These are phyloP conservation scores for Claviceps spartinae DNA, from an alignment of 2,329 filamentous ascomycete species.

Conservation along the genomic window DNA sequence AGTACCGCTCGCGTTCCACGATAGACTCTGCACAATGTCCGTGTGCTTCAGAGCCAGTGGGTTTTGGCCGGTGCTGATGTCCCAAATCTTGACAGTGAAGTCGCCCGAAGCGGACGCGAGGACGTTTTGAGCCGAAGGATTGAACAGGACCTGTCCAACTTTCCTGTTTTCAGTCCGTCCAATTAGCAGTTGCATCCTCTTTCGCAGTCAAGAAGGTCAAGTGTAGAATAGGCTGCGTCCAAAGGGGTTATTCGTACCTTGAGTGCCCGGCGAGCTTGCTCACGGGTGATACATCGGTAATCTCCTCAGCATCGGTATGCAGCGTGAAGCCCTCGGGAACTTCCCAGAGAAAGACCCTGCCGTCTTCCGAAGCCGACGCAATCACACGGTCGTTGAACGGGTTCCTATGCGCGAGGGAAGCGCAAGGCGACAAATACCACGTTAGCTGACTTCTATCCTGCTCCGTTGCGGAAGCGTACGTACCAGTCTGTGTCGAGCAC, in stretches of 20 bases:
- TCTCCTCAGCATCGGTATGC: constrained; percentile 72
- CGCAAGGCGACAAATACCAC: not conserved
- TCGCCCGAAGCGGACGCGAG: constrained; percentile 92
- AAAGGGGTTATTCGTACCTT: constrained; percentile 36
- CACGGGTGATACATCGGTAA: constrained; percentile 66
- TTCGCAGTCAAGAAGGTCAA: not conserved
- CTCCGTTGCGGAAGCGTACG: not conserved
- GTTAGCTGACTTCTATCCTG: not conserved
- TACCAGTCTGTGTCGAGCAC: constrained; percentile 97
- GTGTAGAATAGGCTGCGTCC: not conserved
- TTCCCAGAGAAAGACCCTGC: constrained; percentile 93
- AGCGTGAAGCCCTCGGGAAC: constrained; percentile 81
- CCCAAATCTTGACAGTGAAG: constrained; percentile 92
- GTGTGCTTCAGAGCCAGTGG: constrained; percentile 68
- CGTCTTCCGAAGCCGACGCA: constrained; percentile 90
- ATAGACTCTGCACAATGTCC: constrained; percentile 89
- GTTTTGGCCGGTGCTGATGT: constrained; percentile 65
- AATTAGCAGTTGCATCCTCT: not conserved
- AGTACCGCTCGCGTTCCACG: constrained; percentile 84
- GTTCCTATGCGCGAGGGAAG: constrained; percentile 43
- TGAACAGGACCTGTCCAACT: constrained; percentile 95
- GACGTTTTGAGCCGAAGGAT: constrained; percentile 88
- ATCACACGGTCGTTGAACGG: constrained; percentile 91
- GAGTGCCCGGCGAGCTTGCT: constrained; percentile 77
- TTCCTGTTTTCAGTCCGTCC: constrained; percentile 46